These are phyloP conservation scores for Phaffia australis DNA, from an alignment of 768 basidiomycete genomes.

Conservation along the genomic window DNA sequence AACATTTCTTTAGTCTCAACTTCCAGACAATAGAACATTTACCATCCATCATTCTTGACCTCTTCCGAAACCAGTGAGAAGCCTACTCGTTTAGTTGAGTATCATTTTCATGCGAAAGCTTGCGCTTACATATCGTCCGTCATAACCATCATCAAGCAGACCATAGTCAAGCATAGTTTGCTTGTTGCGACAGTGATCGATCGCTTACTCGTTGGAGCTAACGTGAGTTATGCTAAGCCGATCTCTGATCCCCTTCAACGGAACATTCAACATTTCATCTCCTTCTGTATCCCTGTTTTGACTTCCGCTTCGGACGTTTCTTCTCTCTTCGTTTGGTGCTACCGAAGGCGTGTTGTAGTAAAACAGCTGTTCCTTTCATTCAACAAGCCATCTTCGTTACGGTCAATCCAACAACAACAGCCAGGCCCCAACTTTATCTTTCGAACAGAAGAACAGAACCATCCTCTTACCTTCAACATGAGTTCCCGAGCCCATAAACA, in stretches of 20 bases:
- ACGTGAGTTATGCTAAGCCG: no score
- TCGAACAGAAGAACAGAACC: no score
- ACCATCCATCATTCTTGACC: conserved; percentile 1
- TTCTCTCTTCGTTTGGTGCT: background rate
- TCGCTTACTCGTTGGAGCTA: background rate
- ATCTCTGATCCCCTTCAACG: background rate
- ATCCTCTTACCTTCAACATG: no score
- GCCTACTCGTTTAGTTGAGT: no score
- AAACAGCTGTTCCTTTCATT: no score
- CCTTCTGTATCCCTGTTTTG: background rate
- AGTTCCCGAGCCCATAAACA: no score
- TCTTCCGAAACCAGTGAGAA: background rate
- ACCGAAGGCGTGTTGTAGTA: no score
- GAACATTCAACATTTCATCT: background rate
- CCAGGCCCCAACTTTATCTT: no score
- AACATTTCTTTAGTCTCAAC: no score
- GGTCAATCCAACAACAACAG: no score
- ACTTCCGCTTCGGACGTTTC: background rate
- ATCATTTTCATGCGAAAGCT: background rate
- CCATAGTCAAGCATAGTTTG: background rate
- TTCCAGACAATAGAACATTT: background rate
- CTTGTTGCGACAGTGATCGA: conserved; percentile 14
- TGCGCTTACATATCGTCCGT: conserved; percentile 1
- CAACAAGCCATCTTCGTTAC: no score
- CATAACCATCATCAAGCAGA: background rate